Base-by-base conservation (phyloP, 2,329 filamentous ascomycete species). In the Calonectria hongkongensis region DNA sequence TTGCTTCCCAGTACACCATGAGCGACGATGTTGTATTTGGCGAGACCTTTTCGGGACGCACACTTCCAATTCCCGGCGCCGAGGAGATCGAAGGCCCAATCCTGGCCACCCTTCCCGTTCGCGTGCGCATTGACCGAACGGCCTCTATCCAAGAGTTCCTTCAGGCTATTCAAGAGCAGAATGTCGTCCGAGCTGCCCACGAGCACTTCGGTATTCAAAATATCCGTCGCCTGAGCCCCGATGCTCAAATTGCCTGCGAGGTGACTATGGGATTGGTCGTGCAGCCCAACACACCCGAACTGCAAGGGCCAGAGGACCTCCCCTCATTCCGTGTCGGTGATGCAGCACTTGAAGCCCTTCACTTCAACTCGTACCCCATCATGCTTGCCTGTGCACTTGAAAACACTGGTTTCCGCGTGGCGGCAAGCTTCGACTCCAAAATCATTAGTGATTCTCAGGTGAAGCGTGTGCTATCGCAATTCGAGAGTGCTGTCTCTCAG, bases 301-400 rank as follows among this genome's bases (percentile, higher is more conserved):
- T 48, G 0, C 75, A 68, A 48, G 51, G 48, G 1, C 68, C 74
- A 2, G 56, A 50, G 0, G 77, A 82, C 73, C 27, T 87, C 81
- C 72, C 81, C 76, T 48, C 88, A 0, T 87, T 88, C 12, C 87
- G 88, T 30, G 88, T 89, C 36, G 86, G 84, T 0, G 89, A 91
- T 74, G 87, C 89, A 0, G 90, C 89, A 0, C 86, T 89, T 21
- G 90, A 92, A 74, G 90, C 90, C 0, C 84, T 92, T 47, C 87
- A 88, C 78, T 88, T 88, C 76, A 88, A 88, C 78, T 88, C 87
- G 0, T 92, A 92, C 78, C 89, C 90, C 4, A 86, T 93, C 30
- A 92, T 93, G 85, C 82, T 93, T 43, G 91, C 92, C 47, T 93
- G 91, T 74, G 90, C 89, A 1, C 81, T 92, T 1, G 87, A 89